These are phyloP conservation scores for Pestalotiopsis sp. DNA, from an alignment of 2,329 filamentous ascomycete genomes.

Conservation along the genomic window DNA sequence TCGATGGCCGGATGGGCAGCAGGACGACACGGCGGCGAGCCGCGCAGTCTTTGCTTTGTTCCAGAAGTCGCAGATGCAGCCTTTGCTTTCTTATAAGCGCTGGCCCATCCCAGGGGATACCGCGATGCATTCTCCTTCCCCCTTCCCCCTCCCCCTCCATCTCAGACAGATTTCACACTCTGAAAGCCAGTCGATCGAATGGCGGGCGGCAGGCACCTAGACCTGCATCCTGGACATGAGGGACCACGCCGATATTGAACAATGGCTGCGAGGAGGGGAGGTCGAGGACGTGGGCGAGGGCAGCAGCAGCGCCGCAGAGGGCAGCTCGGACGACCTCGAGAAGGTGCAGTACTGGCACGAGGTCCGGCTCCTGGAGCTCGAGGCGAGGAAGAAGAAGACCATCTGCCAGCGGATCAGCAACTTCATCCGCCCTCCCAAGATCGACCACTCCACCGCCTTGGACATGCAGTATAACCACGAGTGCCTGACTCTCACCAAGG, in stretches of 20 bases:
- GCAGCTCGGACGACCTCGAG: background rate
- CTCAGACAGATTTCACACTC: background rate
- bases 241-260: conserved; percentile 1
- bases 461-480: conserved; percentile 28
- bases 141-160: background rate
- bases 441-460: background rate
- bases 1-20: background rate
- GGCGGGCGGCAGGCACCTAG: background rate
- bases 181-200: background rate
- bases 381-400: conserved; percentile 5
- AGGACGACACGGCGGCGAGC: background rate
- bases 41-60: background rate
- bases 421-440: background rate
- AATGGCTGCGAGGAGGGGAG: background rate
- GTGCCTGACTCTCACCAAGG: conserved; percentile 31
- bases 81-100: background rate
- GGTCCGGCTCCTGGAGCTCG: background rate
- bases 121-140: background rate
- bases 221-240: background rate
- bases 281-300: background rate
- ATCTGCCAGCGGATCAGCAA: background rate
- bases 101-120: background rate
- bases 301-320: background rate
- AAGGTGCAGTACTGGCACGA: conserved; percentile 5
- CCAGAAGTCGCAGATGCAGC: background rate